Conservation (phyloP, 192 early-diverging fungal species). For the Spinellus fusiger region DNA sequence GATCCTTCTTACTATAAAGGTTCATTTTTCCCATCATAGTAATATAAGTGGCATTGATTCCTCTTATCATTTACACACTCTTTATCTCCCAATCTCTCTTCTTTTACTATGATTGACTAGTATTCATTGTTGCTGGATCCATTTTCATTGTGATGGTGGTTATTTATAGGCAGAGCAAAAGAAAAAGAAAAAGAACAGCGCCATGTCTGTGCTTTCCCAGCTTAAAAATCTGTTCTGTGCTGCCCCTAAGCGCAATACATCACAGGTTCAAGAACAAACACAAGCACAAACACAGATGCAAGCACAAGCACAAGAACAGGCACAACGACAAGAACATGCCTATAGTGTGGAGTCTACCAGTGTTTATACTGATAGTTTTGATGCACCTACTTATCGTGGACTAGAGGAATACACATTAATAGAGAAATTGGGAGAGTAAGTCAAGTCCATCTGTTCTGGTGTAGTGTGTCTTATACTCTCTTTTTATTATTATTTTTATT, state of each 20-base stretch:
- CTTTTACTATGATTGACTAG: too few species aligned
- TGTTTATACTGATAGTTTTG: slow-evolving; percentile 7
- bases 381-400: slow-evolving; percentile 47
- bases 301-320: not conserved
- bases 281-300: not conserved
- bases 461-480: not conserved
- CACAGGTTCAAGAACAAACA: not conserved
- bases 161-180: too few species aligned
- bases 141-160: too few species aligned
- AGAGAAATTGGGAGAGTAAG: slow-evolving; percentile 68
- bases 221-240: not conserved
- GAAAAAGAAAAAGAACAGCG: too few species aligned
- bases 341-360: too few species aligned
- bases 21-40: too few species aligned
- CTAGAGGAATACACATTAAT: slow-evolving; percentile 49
- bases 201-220: not conserved
- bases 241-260: not conserved
- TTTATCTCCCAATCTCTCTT: too few species aligned
- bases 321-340: not conserved
- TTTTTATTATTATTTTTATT: not conserved
- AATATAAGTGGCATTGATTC: too few species aligned
- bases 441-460: slow-evolving; percentile 6
- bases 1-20: too few species aligned
- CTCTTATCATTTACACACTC: too few species aligned
- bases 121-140: too few species aligned